Evolutionary conservation across 192 early-diverging fungal genomes (phyloP).

Genomic region (Nowakowskiella sp.): DNA sequence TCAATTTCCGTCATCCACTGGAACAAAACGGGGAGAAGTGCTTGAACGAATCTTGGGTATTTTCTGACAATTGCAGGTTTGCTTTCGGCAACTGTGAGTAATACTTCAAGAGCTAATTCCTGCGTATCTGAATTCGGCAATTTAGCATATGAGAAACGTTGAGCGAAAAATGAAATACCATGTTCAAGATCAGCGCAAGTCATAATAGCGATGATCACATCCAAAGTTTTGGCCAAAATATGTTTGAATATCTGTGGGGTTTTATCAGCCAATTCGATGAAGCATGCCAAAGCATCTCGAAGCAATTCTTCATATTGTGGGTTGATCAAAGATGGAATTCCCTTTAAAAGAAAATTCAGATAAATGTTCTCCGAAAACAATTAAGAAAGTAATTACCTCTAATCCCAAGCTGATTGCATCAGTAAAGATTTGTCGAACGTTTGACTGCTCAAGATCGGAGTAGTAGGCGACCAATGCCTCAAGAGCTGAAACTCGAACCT

Average conservation of each 20-base stretch:
- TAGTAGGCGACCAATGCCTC: slow-evolving; percentile 65
- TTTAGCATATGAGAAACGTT: too few relatives aligned
- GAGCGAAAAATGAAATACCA: too few relatives aligned
- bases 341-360: slow-evolving; percentile 9
- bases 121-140: too few relatives aligned
- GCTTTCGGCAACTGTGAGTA: slow-evolving; percentile 84
- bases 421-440: slow-evolving; percentile 27
- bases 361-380: slow-evolving; percentile 3
- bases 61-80: slow-evolving; percentile 89
- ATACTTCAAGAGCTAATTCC: slow-evolving; percentile 84
- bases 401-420: slow-evolving; percentile 76
- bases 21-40: slow-evolving; percentile 79
- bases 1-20: slow-evolving; percentile 94
- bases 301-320: slow-evolving; percentile 46
- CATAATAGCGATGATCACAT: slow-evolving; percentile 69
- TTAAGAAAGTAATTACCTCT: slow-evolving; percentile 40
- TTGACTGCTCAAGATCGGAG: slow-evolving; percentile 45
- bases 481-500: slow-evolving; percentile 38
- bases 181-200: slow-evolving; percentile 74
- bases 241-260: slow-evolving; percentile 75
- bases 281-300: slow-evolving; percentile 61
- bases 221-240: slow-evolving; percentile 63
- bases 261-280: slow-evolving; percentile 81
- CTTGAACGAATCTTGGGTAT: slow-evolving; percentile 65
- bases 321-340: slow-evolving; percentile 7